Evolutionary conservation across 129 eudicot species (phyloP).

Genomic region (Deinandra increscens): DNA sequence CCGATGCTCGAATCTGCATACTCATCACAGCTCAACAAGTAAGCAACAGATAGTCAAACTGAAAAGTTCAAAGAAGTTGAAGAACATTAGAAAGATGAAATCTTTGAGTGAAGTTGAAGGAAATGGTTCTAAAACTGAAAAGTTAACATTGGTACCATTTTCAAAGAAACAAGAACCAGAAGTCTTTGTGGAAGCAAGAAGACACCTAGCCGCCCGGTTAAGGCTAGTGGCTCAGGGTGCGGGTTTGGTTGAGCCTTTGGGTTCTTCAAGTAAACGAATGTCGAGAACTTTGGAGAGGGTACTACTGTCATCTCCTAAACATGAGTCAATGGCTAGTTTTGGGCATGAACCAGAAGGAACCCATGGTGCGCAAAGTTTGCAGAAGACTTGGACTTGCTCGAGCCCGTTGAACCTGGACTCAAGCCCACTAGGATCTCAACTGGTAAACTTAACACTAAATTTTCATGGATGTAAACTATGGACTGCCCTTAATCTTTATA

Average conservation of each 20-base stretch:
- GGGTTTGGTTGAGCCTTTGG: conserved; percentile 8
- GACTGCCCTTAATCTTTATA: neutral
- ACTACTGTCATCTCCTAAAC: conserved; percentile 45
- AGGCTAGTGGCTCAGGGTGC: conserved; percentile 36
- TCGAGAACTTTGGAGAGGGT: conserved; percentile 49
- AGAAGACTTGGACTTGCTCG: neutral
- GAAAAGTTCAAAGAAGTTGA: conserved; percentile 21
- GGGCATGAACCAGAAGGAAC: conserved; percentile 3
- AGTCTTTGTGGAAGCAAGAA: conserved; percentile 55
- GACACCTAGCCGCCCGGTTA: conserved; percentile 62
- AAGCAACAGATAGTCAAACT: conserved; percentile 31
- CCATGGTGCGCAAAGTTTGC: conserved; percentile 18
- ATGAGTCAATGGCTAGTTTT: conserved; percentile 34
- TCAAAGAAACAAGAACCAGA: conserved; percentile 39
- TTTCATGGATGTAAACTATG: neutral
- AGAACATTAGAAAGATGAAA: conserved; percentile 13
- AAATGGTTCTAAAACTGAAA: conserved; percentile 11
- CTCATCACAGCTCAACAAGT: conserved; percentile 23
- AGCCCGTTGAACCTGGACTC: conserved; percentile 12
- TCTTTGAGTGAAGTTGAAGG: conserved; percentile 18
- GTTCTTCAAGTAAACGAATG: conserved; percentile 22
- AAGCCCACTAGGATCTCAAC: conserved; percentile 4
- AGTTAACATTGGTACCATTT: conserved; percentile 17
- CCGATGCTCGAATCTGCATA: conserved; percentile 42
- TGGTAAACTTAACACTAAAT: conserved; percentile 10